Base-by-base conservation (phyloP, 805 yeast species). In the Kodamaea kaohsiungensis region DNA sequence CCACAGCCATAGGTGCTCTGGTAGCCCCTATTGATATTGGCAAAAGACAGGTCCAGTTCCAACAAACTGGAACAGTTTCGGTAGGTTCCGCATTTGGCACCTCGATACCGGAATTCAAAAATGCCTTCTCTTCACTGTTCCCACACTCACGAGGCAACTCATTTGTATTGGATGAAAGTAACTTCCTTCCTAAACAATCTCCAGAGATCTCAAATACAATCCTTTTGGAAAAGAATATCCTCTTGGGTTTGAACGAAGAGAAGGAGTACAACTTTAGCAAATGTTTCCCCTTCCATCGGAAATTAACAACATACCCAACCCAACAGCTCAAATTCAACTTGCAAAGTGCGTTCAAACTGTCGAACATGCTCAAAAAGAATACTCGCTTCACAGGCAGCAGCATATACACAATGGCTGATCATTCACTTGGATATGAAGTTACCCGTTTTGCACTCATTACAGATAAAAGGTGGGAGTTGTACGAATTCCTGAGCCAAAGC, bases 251-350 rank as follows among this genome's bases (percentile, higher is more conserved):
- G 48, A 57, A 65, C 45, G 79, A 73, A 56, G 65, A 66, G 25
- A 84, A 85, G 57, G 96, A 89, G 64, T 77, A 80, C 52, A 77
- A 84, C 51, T 90, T 86, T 66, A 85, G 86, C 5, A 87, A 85
- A 61, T 89, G 93, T 61, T 91, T 90, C 69, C 98, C 98, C 0
- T 82, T 85, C 53, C 89, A 87, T 65, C 78, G 96, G 55, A 86
- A 68, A 72, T 83, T 50, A 73, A 79, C 70, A 57, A 79, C 59
- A 72, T 81, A 64, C 75, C 84, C 59, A 72, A 84, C 69, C 67
- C 91, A 51, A 78, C 88, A 55, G 77, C 84, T 46, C 78, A 73
- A 68, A 54, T 59, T 68, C 42, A 57, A 61, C 51, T 49, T 66
- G 55, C 60, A 53, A 9, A 46, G 57, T 12, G 59, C 66, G 1